Percentiles rank a stretch among this genome's conserved stretches.
These are phyloP conservation scores for Musa beccarii DNA, from an alignment of 176 grass and related monocot genomes.

Conservation along the genomic window DNA sequence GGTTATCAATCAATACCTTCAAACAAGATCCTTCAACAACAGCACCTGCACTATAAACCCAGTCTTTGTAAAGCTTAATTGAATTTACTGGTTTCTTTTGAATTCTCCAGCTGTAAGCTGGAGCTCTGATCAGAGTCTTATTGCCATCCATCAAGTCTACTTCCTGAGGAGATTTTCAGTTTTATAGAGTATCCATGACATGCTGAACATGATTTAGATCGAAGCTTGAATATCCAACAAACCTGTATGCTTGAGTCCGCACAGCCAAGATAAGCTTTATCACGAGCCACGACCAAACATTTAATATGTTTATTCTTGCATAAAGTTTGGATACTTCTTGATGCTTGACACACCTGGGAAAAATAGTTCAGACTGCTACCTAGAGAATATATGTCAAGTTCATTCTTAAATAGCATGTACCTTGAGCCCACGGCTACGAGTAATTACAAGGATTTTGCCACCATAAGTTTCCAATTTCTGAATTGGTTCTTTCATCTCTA, in stretches of 20 bases:
- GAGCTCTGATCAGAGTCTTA: conserved; percentile 51
- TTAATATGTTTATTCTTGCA: conserved; percentile 80
- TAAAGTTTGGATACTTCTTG: conserved; percentile 62
- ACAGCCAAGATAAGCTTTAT: conserved; percentile 89
- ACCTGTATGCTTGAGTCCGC: conserved; percentile 88
- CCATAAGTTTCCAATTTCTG: conserved; percentile 53
- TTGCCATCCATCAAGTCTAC: conserved; percentile 47
- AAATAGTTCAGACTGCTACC: neutral
- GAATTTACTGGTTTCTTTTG: conserved; percentile 59
- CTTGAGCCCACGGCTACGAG: conserved; percentile 50
- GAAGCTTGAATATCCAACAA: conserved; percentile 20
- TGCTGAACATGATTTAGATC: neutral
- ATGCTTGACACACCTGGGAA: conserved; percentile 59
- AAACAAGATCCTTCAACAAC: conserved; percentile 67
- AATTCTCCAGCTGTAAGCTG: conserved; percentile 57
- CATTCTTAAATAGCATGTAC: conserved; percentile 28
- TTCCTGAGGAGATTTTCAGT: conserved; percentile 45
- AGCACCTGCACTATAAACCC: conserved; percentile 76
- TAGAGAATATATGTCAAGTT: neutral
- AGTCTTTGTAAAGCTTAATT: conserved; percentile 78
- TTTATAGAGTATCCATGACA: neutral
- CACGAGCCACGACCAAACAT: conserved; percentile 57
- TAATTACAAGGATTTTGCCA: conserved; percentile 63
- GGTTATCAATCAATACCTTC: conserved; percentile 46
- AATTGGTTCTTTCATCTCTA: conserved; percentile 78